These are phyloP conservation scores for Haplosporangium sp. DNA, from an alignment of 371 early-diverging fungal genomes.

Conservation along the genomic window DNA sequence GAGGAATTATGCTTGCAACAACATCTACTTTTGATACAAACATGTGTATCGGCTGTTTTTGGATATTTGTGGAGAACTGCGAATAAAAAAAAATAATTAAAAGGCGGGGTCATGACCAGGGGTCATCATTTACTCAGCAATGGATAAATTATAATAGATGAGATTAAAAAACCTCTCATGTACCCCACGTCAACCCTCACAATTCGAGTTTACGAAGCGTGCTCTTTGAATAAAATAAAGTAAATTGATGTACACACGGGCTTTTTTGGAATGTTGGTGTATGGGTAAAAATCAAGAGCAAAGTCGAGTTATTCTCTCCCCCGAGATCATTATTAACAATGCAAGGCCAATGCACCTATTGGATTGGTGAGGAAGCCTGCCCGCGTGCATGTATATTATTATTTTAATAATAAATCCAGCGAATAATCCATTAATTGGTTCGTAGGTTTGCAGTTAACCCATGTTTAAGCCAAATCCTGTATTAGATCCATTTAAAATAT, in stretches of 20 bases:
- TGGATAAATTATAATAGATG: slow-evolving; percentile 21
- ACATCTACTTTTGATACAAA: slow-evolving; percentile 24
- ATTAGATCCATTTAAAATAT: background rate
- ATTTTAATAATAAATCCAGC: too few relatives aligned
- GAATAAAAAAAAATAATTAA: slow-evolving; percentile 3
- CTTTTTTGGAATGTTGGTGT: slow-evolving; percentile 18
- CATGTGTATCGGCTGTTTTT: slow-evolving; percentile 24
- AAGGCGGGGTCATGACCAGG: background rate
- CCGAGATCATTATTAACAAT: slow-evolving; percentile 6
- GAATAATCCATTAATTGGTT: slow-evolving; percentile 1
- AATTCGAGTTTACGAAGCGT: background rate
- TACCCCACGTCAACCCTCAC: background rate
- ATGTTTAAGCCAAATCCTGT: background rate
- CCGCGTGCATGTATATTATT: slow-evolving; percentile 3
- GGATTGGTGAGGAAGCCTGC: slow-evolving; percentile 6
- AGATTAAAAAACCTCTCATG: slow-evolving; percentile 12
- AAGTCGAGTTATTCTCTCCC: background rate
- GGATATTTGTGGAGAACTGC: slow-evolving; percentile 5
- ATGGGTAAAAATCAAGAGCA: slow-evolving; percentile 11
- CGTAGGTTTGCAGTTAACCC: background rate
- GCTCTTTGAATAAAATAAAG: slow-evolving; percentile 1
- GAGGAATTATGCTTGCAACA: background rate
- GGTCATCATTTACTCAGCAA: background rate
- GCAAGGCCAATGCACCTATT: slow-evolving; percentile 2
- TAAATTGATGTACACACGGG: slow-evolving; percentile 9